These are phyloP conservation scores for Aspergillus candidus DNA, from an alignment of 2,329 filamentous ascomycete species.

Conservation along the genomic window DNA sequence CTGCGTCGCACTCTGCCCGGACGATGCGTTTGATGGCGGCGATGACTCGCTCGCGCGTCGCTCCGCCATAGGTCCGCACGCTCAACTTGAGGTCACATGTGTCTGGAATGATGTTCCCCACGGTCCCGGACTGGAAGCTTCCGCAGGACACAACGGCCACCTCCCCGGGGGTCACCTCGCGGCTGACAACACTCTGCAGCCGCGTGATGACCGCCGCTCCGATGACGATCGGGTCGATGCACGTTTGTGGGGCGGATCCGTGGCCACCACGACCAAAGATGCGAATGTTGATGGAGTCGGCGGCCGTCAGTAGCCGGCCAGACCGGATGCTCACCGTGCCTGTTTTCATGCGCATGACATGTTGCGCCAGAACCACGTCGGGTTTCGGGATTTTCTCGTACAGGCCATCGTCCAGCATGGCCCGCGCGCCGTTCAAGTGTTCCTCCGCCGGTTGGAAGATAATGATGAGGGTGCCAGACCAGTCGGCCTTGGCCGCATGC, in stretches of 20 bases:
- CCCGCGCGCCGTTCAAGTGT: constrained; percentile 50
- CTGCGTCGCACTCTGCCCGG: constrained; percentile 49
- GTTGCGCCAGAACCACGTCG: constrained; percentile 51
- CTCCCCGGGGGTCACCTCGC: constrained; percentile 37
- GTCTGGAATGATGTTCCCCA: constrained; percentile 44
- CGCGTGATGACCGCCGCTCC: constrained; percentile 38
- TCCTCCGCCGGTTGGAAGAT: constrained; percentile 63
- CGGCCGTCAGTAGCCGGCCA: constrained; percentile 31
- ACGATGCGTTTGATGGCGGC: constrained; percentile 41
- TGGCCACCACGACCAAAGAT: constrained; percentile 42
- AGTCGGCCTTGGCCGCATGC: constrained; percentile 36
- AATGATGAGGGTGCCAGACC: constrained; percentile 55
- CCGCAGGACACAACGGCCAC: constrained; percentile 42
- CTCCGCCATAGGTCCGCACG: constrained; percentile 31
- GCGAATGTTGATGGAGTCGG: constrained; percentile 33
- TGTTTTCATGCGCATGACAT: constrained; percentile 43
- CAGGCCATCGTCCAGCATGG: constrained; percentile 54
- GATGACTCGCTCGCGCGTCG: constrained; percentile 31
- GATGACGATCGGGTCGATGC: constrained; percentile 45
- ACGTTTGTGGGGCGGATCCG: constrained; percentile 37
- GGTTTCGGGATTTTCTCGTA: constrained; percentile 51
- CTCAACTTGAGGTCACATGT: constrained; percentile 37
- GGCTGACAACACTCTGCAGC: constrained; percentile 36
- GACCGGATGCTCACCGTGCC: constrained; percentile 29
- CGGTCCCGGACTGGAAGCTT: constrained; percentile 38